These are phyloP conservation scores for Candida taoyuanica DNA, from an alignment of 805 yeast genomes.

Conservation along the genomic window DNA sequence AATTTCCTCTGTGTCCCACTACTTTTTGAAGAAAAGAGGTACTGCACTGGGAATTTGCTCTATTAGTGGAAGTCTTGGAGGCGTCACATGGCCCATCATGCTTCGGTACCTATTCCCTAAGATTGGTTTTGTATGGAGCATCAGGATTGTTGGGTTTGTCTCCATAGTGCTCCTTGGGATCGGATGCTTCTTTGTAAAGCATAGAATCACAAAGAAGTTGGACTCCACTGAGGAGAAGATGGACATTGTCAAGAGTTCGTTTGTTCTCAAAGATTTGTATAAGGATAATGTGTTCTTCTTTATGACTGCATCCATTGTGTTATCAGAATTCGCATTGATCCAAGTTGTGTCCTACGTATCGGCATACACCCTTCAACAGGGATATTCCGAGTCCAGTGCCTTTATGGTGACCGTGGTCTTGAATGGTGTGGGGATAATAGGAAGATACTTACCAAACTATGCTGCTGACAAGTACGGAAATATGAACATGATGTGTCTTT, in stretches of 20 bases:
- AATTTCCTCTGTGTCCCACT: slow-evolving; percentile 39
- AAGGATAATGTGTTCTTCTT: slow-evolving; percentile 33
- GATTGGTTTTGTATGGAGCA: slow-evolving; percentile 49
- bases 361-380: slow-evolving; percentile 44
- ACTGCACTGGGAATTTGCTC: slow-evolving; percentile 40
- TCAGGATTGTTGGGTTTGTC: slow-evolving; percentile 42
- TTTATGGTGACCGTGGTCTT: slow-evolving; percentile 43
- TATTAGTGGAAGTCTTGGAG: slow-evolving; percentile 46
- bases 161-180: slow-evolving; percentile 22
- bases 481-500: slow-evolving; percentile 25
- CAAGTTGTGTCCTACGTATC: slow-evolving; percentile 44
- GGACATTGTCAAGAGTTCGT: slow-evolving; percentile 8
- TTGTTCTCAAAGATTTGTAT: slow-evolving; percentile 10
- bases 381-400: slow-evolving; percentile 36
- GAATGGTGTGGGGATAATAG: slow-evolving; percentile 38
- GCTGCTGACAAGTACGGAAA: slow-evolving; percentile 41
- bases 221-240: not conserved
- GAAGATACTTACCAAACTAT: slow-evolving; percentile 38
- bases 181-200: slow-evolving; percentile 33
- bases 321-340: slow-evolving; percentile 30
- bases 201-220: slow-evolving; percentile 28
- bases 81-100: slow-evolving; percentile 41
- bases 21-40: slow-evolving; percentile 38
- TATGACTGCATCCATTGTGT: slow-evolving; percentile 33
- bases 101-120: slow-evolving; percentile 32